Base-by-base conservation (phyloP, 2,329 filamentous ascomycete species). In the Diplodia corticola region DNA sequence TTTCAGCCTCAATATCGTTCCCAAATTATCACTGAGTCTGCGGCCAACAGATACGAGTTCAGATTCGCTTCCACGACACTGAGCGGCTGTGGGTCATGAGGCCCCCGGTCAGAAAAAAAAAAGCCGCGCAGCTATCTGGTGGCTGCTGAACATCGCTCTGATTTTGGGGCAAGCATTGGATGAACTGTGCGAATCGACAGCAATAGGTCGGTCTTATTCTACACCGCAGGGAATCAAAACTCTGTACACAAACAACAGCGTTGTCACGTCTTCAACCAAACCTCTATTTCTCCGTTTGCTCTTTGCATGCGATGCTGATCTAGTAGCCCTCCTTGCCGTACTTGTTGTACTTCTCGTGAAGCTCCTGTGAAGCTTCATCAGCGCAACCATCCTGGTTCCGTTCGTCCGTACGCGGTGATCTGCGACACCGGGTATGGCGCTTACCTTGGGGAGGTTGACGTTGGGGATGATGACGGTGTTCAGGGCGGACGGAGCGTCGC, bases 321-420 rank as follows among this genome's bases (percentile, higher is more conserved):
- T 73, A 78, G 82, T 91, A 98, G 73, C 92, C 93, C 73, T 98
- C 95, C 88, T 98, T 98, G 81, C 95, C 95, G 88, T 92, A 98
- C 86, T 99, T 99, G 91, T 99, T 99, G 88, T 90, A 98, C 84
- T 90, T 91, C 74, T 99, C 95, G 83, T 99, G 95, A 70, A 97
- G 88, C 75, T 90, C 86, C 92, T 96, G 74, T 67, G 57, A 44
- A n/a, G 12, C 20, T 17, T 48, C 5, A 53, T 65, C 44, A 49
- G 48, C 59, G 63, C 22, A 28, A 28, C 13, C 13, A 5, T 53
- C 30, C 35, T 20, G n/a, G 20, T 51, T 48, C 61, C 28, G 50
- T 50, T 35, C 37, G 63, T 37, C 24, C 35, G 61, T 17, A 9
- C 13, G 35, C 35, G 10, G 13, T 33, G 20, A 26, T 20, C 24